phyloP scores from a whole-genome alignment of 768 basidiomycete genomes.

The Mycena pura region DNA sequence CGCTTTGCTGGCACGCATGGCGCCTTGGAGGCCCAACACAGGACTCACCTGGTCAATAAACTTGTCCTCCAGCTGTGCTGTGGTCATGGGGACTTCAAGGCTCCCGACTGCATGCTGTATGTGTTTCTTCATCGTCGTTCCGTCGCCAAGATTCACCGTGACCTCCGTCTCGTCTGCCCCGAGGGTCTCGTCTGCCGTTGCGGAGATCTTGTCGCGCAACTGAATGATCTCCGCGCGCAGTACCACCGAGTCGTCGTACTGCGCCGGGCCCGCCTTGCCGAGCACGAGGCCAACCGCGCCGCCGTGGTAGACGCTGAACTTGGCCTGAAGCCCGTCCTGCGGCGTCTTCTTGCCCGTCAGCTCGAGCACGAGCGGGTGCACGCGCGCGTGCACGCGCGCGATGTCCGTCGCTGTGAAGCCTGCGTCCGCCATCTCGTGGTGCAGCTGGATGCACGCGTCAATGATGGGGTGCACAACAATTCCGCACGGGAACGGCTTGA shows the following conservation, averaged over 20 bases:
- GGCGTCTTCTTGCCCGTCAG: constrained; percentile 32
- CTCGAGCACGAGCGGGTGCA: constrained; percentile 31
- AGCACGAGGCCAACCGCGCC: constrained; percentile 27
- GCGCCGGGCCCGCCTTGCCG: constrained; percentile 29
- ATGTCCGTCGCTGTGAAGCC: constrained; percentile 18
- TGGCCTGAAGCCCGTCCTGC: constrained; percentile 31
- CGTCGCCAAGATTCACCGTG: constrained; percentile 21
- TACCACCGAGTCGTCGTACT: constrained; percentile 27
- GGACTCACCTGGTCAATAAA: constrained; percentile 29
- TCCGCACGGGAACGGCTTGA: constrained; percentile 33
- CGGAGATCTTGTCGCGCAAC: constrained; percentile 27
- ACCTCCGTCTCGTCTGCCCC: constrained; percentile 26
- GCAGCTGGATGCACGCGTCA: constrained; percentile 30
- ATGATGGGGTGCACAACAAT: constrained; percentile 33
- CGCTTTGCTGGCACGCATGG: constrained; percentile 20
- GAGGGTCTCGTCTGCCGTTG: constrained; percentile 24
- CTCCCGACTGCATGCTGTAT: constrained; percentile 32
- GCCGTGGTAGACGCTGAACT: constrained; percentile 33
- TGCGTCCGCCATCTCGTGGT: constrained; percentile 14
- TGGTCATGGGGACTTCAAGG: constrained; percentile 26
- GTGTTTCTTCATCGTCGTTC: constrained; percentile 22
- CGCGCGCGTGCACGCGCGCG: constrained; percentile 22
- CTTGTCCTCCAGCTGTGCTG: constrained; percentile 27
- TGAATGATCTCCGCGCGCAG: constrained; percentile 23
- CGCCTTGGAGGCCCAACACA: constrained; percentile 25